Percentiles rank a stretch among this genome's conserved stretches.
Evolutionary conservation across 345 rosid species (phyloP).

Genomic region (Noccaea bulbosa): DNA sequence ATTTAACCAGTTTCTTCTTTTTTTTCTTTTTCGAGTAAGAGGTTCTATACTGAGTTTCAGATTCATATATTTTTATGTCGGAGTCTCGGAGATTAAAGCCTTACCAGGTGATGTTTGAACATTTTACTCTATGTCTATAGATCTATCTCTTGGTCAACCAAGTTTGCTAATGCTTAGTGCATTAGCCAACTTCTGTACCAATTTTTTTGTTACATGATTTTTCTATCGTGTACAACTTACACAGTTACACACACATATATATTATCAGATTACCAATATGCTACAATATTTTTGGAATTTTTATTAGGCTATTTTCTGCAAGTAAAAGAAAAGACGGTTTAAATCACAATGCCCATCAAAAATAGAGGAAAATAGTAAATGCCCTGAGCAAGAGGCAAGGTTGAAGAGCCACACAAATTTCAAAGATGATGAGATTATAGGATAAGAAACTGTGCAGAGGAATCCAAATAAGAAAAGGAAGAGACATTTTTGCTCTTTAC

Average conservation of each 20-base stretch:
- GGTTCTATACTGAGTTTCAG: no score
- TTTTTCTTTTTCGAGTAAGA: no score
- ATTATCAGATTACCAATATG: not conserved
- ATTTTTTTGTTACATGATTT: no score
- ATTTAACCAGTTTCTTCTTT: not conserved
- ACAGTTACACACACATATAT: not conserved
- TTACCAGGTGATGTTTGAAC: no score
- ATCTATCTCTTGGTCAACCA: no score
- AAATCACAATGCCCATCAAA: not conserved
- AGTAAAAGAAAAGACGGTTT: not conserved
- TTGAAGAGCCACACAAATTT: slow-evolving; percentile 36
- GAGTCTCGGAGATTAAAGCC: no score
- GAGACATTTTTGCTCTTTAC: slow-evolving; percentile 43
- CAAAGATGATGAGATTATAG: slow-evolving; percentile 20
- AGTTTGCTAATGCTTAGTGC: no score
- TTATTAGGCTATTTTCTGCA: not conserved
- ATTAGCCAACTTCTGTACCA: no score
- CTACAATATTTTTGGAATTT: no score
- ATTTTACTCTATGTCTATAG: no score
- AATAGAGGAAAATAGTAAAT: slow-evolving; percentile 16
- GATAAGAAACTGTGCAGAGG: slow-evolving; percentile 42
- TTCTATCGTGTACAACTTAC: not conserved
- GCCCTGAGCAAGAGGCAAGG: slow-evolving; percentile 33
- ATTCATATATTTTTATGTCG: no score
- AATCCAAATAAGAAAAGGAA: slow-evolving; percentile 35